Base-by-base conservation (phyloP, 116 monocot genomes). In the Trichopus zeylanicus region DNA sequence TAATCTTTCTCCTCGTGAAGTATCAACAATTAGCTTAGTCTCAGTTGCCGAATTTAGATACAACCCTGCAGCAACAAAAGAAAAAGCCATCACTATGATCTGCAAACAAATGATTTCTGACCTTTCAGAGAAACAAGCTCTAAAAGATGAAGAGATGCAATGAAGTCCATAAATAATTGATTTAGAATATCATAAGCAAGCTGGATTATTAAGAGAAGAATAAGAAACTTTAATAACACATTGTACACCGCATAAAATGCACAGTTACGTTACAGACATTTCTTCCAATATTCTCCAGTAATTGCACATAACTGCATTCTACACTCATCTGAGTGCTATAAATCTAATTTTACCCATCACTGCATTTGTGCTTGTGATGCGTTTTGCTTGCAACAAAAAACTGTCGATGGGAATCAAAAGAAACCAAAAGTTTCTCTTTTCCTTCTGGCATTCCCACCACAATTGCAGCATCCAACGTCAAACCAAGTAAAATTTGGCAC, bases 21-120 rank as follows among this genome's bases (percentile, higher is more conserved):
- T 95, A 65, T 95, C 95, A 56, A 95, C 95, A 46, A 79, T 62
- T 26, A 95, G 81, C 74, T 86, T 83, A 51, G 80, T 86, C 65
- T 86, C 90, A 53, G 86, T 89, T 58, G 78, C 80, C 24, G 89
- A 65, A 76, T 74, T 81, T 49, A 95, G 61, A 79, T 80, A 90
- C 54, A 95, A 64, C 68, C 95, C 95, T 95, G 86, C 74, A 86
- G 26, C 20, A 47, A 49, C 49, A 49, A 49, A 3, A 49, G 19
- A 49, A 22, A 24, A 49, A 16, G 19, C 7, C 42, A 66, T 32
- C 37, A 59, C 19, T n/a, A 1, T 23, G 9, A 0, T 42, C 18
- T 42, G 7, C 18, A 70, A 46, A 60, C 12, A 31, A 56, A 70
- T 54, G 53, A 25, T 20, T 15, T 29, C 28, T 23, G 29, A 59